Percentiles rank a stretch among this genome's conserved stretches.
Conservation (phyloP, 140 eudicot species). For the Oenanthe javanica region DNA sequence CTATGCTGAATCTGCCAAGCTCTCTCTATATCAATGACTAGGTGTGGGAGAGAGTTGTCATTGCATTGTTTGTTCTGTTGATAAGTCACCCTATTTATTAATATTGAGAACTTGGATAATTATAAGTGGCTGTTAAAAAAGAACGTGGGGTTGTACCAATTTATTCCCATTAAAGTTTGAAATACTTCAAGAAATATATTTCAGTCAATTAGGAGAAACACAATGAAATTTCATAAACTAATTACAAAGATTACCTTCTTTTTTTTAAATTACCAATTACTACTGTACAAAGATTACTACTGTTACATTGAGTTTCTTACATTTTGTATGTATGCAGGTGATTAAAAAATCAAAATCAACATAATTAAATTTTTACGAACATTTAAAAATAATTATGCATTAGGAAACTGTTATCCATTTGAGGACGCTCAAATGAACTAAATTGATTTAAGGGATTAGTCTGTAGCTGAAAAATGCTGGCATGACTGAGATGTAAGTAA, state of each 20-base stretch:
- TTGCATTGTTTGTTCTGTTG: background rate
- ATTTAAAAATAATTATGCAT: too few relatives aligned
- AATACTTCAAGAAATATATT: background rate
- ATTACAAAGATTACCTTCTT: too few relatives aligned
- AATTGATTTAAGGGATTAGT: too few relatives aligned
- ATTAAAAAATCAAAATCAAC: too few relatives aligned
- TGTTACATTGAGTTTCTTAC: too few relatives aligned
- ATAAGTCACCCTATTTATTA: too few relatives aligned
- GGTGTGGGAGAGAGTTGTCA: background rate
- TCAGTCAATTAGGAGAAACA: background rate
- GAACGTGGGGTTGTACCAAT: background rate
- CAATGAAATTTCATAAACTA: background rate
- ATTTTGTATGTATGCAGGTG: too few relatives aligned
- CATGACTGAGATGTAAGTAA: background rate
- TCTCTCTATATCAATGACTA: background rate
- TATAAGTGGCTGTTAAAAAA: background rate
- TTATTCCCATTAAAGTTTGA: background rate
- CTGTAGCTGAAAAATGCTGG: background rate
- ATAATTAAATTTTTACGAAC: too few relatives aligned
- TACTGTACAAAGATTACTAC: too few relatives aligned
- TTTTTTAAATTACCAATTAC: too few relatives aligned
- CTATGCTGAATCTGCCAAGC: conserved; percentile 2
- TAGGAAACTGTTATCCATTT: too few relatives aligned
- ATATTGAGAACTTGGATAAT: background rate
- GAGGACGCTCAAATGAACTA: too few relatives aligned